A percentile compares a stretch with the other conserved stretches of the same genome.
These are phyloP conservation scores for Scleromitrula shiraiana DNA, from an alignment of 2,329 filamentous ascomycete species.

Conservation along the genomic window DNA sequence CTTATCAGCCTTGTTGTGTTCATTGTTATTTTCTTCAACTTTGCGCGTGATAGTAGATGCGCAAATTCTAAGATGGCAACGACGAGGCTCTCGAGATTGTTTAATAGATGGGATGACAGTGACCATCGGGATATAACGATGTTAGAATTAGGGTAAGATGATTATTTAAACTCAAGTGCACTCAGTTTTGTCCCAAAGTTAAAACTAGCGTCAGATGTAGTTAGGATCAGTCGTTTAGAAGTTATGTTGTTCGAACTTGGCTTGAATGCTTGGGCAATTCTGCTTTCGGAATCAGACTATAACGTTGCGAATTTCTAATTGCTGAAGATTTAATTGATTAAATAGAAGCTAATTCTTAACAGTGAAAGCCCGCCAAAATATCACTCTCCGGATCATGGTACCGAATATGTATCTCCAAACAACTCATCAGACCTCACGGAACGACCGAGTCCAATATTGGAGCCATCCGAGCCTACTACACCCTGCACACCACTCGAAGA, in stretches of 20 bases:
- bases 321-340: too few relatives aligned
- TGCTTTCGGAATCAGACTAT: too few relatives aligned
- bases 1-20: neutral
- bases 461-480: neutral
- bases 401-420: neutral
- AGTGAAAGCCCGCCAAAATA: neutral
- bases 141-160: slow-evolving; percentile 7
- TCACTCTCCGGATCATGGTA: neutral
- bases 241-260: neutral
- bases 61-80: neutral
- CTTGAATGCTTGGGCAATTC: too few relatives aligned
- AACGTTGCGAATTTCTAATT: too few relatives aligned
- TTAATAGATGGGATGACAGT: slow-evolving; percentile 11
- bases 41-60: neutral
- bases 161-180: too few relatives aligned
- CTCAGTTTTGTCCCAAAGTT: too few relatives aligned
- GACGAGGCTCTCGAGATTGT: slow-evolving; percentile 9
- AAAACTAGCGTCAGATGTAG: too few relatives aligned
- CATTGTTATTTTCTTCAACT: neutral
- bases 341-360: neutral
- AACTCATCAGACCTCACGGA: slow-evolving; percentile 4
- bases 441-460: neutral
- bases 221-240: too few relatives aligned
- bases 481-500: neutral
- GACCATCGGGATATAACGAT: slow-evolving; percentile 4